Evolutionary conservation across 1,284 basidiomycete species (phyloP).

Genomic region (Stygiomarasmius scandens): DNA sequence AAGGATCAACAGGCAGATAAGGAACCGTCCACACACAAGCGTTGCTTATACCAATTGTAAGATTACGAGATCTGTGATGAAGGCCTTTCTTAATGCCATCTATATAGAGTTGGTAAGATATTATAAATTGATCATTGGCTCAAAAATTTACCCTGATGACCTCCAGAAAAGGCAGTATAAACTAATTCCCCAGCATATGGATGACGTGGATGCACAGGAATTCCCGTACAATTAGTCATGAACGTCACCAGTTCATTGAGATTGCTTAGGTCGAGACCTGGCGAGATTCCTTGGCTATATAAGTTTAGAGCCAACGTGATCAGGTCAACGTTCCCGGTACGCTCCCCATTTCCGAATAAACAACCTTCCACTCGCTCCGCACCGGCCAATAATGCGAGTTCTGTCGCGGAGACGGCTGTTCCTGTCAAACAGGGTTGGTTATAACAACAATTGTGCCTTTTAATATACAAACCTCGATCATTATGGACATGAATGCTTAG

Average conservation of each 20-base stretch:
- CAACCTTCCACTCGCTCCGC: conserved; percentile 91
- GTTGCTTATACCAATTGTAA: too few species aligned
- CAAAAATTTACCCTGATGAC: too few species aligned
- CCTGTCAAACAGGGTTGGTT: too few species aligned
- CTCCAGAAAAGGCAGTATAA: conserved; percentile 91
- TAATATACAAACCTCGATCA: conserved; percentile 66
- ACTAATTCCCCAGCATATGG: conserved; percentile 92
- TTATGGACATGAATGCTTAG: conserved; percentile 91
- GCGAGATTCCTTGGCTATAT: conserved; percentile 85
- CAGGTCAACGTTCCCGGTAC: conserved; percentile 91
- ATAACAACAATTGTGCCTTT: too few species aligned
- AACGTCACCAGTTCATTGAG: conserved; percentile 81
- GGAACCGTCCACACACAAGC: conserved; percentile 83
- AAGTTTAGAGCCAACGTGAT: conserved; percentile 89
- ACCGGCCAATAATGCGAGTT: conserved; percentile 83
- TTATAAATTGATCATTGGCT: too few species aligned
- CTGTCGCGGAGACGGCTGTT: conserved; percentile 85
- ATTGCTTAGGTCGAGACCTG: conserved; percentile 84
- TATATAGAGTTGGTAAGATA: too few species aligned
- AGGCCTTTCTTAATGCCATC: too few species aligned
- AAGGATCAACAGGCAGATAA: conserved; percentile 89
- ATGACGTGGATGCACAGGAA: conserved; percentile 85
- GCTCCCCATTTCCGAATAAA: conserved; percentile 89
- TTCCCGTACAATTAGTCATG: conserved; percentile 85
- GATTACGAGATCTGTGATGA: too few species aligned